These are phyloP conservation scores for Clavispora phyllophila DNA, from an alignment of 805 yeast genomes.

Conservation along the genomic window DNA sequence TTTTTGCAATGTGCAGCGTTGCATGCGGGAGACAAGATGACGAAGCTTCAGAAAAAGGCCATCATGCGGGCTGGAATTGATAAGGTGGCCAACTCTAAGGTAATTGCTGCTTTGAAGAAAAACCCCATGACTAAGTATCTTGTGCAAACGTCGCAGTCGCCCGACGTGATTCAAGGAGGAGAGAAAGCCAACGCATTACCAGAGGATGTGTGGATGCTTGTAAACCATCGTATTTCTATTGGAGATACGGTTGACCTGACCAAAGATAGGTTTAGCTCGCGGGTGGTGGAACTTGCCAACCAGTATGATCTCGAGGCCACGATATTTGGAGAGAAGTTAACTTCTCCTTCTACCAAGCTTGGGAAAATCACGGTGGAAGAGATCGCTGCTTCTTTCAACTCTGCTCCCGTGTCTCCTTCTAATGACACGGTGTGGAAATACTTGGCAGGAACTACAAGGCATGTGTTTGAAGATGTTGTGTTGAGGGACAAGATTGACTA, in stretches of 20 bases:
- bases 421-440: slow-evolving; percentile 36
- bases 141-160: slow-evolving; percentile 30
- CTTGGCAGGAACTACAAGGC: slow-evolving; percentile 41
- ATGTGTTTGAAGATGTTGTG: slow-evolving; percentile 42
- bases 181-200: slow-evolving; percentile 39
- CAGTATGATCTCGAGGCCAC: slow-evolving; percentile 10
- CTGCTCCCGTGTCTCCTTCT: slow-evolving; percentile 13
- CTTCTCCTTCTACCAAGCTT: background rate
- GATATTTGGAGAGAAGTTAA: slow-evolving; percentile 9
- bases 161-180: slow-evolving; percentile 32
- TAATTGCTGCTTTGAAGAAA: slow-evolving; percentile 15
- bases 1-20: slow-evolving; percentile 61
- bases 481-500: slow-evolving; percentile 21
- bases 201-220: slow-evolving; percentile 23
- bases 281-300: slow-evolving; percentile 21
- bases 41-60: slow-evolving; percentile 20
- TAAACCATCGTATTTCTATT: slow-evolving; percentile 33
- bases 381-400: background rate
- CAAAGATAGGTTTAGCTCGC: slow-evolving; percentile 19
- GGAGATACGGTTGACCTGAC: slow-evolving; percentile 23
- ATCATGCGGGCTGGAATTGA: slow-evolving; percentile 35
- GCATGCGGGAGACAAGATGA: slow-evolving; percentile 27
- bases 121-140: slow-evolving; percentile 23
- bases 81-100: slow-evolving; percentile 26
- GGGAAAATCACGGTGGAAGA: background rate